Evolutionary conservation across 768 basidiomycete species (phyloP).

Genomic region (Hemileccinum impolitum): DNA sequence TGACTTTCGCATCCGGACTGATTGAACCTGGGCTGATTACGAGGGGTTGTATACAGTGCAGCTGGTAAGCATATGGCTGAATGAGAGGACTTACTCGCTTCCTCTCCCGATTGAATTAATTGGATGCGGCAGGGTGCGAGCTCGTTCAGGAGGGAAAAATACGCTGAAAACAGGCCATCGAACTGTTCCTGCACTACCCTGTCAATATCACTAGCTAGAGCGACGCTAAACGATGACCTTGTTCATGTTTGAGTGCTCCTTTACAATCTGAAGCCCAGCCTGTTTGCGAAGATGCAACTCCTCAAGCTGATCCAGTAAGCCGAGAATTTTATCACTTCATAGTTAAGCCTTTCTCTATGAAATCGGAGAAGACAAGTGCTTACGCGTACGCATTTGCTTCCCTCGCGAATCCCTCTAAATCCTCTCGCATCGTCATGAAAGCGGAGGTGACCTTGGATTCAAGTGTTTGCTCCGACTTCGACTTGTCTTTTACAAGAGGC

Average conservation of each 20-base stretch:
- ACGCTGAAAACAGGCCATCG: constrained; percentile 19
- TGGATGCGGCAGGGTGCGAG: constrained; percentile 31
- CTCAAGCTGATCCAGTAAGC: constrained; percentile 20
- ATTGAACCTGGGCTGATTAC: constrained; percentile 31
- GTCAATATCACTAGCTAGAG: constrained; percentile 5
- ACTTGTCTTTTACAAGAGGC: constrained; percentile 3
- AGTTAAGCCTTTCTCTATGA: background rate
- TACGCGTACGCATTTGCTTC: constrained; percentile 31
- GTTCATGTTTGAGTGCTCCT: constrained; percentile 6
- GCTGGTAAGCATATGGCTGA: background rate
- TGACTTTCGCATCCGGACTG: constrained; percentile 30
- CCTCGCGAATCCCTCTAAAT: constrained; percentile 6
- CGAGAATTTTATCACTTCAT: constrained; percentile 20
- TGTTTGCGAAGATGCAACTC: constrained; percentile 17
- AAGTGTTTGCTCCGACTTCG: constrained; percentile 19
- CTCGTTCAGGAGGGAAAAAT: constrained; percentile 29
- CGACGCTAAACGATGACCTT: constrained; percentile 12
- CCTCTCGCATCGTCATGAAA: constrained; percentile 16
- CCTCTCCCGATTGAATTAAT: constrained; percentile 30
- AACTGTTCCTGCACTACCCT: constrained; percentile 19
- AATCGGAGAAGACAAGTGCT: constrained; percentile 5
- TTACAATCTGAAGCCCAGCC: constrained; percentile 3
- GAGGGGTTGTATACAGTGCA: constrained; percentile 6
- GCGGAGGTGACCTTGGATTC: constrained; percentile 15
- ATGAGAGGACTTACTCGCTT: constrained; percentile 28